Base-by-base conservation (phyloP, 305 asterid genomes). In the Fraxinus latifolia region DNA sequence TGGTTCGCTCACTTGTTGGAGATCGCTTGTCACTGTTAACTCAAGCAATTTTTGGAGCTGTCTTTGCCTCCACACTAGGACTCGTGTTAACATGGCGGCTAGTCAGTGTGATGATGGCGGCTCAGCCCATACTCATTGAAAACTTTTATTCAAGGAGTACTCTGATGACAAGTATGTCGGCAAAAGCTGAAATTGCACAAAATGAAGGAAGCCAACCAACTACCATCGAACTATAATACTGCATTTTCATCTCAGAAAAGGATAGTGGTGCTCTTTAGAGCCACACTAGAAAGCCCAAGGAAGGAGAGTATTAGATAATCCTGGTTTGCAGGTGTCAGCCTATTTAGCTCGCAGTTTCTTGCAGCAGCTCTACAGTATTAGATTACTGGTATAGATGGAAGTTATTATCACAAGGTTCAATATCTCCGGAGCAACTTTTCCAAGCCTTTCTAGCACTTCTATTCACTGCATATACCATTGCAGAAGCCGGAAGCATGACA, bases 401-500 rank as follows among this genome's bases (percentile, higher is more conserved):
- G 83, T 92, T 91, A 29, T 77, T 94, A 29, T 8, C 90, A 29
- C 31, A 89, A n/a, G 85, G 87, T 7, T 23, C 74, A n/a, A 91
- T 94, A 71, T 33, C 91, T 1, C 94, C 97, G 0, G 91, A 91
- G 85, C 77, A 75, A 50, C 95, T 94, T 33, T 94, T 92, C 80
- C 96, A 92, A 88, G 91, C 98, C 7, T 94, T 92, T 83, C 84
- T 94, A 1, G 93, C 93, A 4, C 91, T 94, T 19, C 85, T 94
- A 27, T 91, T 92, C 82, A 94, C 96, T 12, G 98, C 97, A 25
- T 92, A 92, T 78, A 92, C 95, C 7, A 94, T 94, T 27, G 98
- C 97, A 29, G 98, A 94, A 60, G 98, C 96, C 7, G 98, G 98
- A 79, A 94, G 97, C 86, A 92, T 94, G 98, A 94, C 98, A n/a